Evolutionary conservation across 768 basidiomycete species (phyloP).

Genomic region (Butyriboletus loyo): DNA sequence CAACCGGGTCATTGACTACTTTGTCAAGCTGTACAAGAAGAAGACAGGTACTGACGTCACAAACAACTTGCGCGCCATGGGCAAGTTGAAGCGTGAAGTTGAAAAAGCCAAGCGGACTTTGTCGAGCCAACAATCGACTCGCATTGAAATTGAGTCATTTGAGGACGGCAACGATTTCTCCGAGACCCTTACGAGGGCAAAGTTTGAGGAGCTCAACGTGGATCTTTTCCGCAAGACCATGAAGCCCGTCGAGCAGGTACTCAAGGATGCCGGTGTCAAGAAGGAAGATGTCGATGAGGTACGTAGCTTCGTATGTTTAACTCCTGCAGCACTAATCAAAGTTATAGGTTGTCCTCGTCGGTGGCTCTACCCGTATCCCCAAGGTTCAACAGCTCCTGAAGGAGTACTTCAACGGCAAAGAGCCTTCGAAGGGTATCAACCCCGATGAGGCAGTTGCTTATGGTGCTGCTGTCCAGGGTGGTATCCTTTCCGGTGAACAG

Average conservation of each 20-base stretch:
- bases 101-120: conserved; percentile 95
- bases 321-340: neutral
- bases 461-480: conserved; percentile 98
- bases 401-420: conserved; percentile 95
- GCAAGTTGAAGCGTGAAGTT: conserved; percentile 90
- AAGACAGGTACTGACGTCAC: conserved; percentile 84
- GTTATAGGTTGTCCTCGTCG: conserved; percentile 77
- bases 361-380: conserved; percentile 98
- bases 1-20: conserved; percentile 87
- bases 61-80: conserved; percentile 77
- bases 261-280: conserved; percentile 97
- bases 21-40: conserved; percentile 88
- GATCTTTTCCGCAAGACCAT: conserved; percentile 99
- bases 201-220: conserved; percentile 98
- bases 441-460: conserved; percentile 99
- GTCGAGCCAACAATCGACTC: conserved; percentile 84
- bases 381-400: conserved; percentile 98
- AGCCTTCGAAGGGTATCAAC: conserved; percentile 98
- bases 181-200: conserved; percentile 95
- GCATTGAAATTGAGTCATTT: conserved; percentile 94
- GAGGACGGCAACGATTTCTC: conserved; percentile 97
- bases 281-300: conserved; percentile 96
- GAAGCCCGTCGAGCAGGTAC: conserved; percentile 98
- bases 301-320: conserved; percentile 8
- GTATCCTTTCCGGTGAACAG: conserved; percentile 94